phyloP scores from a whole-genome alignment of 805 yeast genomes.

The Lipomyces orientalis region DNA sequence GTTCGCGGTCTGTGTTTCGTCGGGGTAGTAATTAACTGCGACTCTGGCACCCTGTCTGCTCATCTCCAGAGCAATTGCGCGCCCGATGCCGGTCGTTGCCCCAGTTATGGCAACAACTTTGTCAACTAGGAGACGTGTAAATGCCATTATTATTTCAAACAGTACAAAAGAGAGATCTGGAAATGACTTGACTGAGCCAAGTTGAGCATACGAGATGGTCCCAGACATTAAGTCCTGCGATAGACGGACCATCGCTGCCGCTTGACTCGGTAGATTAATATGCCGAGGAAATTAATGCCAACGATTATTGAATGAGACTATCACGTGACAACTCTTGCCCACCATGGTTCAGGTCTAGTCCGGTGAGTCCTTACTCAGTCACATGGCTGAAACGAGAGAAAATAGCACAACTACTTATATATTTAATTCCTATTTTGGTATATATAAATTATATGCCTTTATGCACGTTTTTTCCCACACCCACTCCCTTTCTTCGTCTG shows the following conservation, averaged over 20 bases:
- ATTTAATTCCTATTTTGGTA: background rate
- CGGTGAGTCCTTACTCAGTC: background rate
- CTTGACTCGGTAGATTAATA: background rate
- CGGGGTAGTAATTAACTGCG: slow-evolving; percentile 72
- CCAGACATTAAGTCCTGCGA: background rate
- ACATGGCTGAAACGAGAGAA: background rate
- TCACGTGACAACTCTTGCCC: background rate
- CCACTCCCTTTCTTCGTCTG: slow-evolving; percentile 1
- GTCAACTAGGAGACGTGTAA: slow-evolving; percentile 18
- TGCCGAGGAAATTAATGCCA: background rate
- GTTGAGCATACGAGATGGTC: background rate
- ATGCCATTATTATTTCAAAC: background rate
- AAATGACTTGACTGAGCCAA: background rate
- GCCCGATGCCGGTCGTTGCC: slow-evolving; percentile 82
- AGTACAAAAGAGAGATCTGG: background rate
- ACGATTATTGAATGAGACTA: too few relatives aligned
- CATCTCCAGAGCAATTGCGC: slow-evolving; percentile 74
- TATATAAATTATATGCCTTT: background rate
- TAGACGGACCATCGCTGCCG: background rate
- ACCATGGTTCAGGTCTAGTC: background rate
- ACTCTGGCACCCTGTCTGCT: slow-evolving; percentile 84
- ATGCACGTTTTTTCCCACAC: slow-evolving; percentile 1
- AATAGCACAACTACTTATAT: background rate
- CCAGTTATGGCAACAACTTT: slow-evolving; percentile 83
- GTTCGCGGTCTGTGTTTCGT: slow-evolving; percentile 59